These are phyloP conservation scores for Juncus inflexus DNA, from an alignment of 176 grass and related monocot species.

Conservation along the genomic window DNA sequence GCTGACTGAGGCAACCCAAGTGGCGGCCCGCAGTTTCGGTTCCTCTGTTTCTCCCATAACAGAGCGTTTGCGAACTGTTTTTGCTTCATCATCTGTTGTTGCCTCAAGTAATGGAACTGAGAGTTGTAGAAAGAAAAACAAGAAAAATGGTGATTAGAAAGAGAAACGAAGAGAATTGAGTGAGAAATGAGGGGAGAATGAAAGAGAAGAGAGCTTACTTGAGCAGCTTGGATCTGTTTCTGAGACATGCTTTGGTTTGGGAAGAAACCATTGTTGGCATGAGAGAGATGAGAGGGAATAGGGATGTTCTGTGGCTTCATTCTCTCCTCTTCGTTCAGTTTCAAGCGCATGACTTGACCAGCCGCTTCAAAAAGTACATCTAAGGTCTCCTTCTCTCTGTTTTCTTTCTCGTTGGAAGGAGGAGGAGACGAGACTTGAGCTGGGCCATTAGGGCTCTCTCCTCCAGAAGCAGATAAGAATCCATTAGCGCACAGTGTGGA, in stretches of 20 bases:
- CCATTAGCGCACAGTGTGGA: constrained; percentile 21
- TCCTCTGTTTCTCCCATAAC: constrained; percentile 10
- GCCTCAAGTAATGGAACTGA: constrained; percentile 31
- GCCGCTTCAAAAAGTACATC: constrained; percentile 20
- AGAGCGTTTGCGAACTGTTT: constrained; percentile 7
- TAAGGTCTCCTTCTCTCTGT: constrained; percentile 5
- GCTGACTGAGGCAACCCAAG: background rate
- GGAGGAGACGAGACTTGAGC: constrained; percentile 13
- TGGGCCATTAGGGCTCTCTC: constrained; percentile 7
- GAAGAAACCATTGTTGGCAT: background rate
- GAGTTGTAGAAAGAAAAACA: background rate
- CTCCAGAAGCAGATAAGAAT: constrained; percentile 6
- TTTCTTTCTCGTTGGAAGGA: background rate
- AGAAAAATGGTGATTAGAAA: background rate
- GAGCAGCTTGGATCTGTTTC: constrained; percentile 15
- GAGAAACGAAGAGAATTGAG: no score
- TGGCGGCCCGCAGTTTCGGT: background rate
- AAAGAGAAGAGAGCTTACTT: constrained; percentile 6
- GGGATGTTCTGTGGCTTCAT: background rate
- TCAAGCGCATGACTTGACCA: constrained; percentile 25
- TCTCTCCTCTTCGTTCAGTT: background rate
- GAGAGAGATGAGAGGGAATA: background rate
- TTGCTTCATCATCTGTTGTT: constrained; percentile 29
- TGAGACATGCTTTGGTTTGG: no score
- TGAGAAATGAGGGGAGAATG: no score